phyloP scores from a whole-genome alignment of 306 rosid genomes.

The Corylus avellana region DNA sequence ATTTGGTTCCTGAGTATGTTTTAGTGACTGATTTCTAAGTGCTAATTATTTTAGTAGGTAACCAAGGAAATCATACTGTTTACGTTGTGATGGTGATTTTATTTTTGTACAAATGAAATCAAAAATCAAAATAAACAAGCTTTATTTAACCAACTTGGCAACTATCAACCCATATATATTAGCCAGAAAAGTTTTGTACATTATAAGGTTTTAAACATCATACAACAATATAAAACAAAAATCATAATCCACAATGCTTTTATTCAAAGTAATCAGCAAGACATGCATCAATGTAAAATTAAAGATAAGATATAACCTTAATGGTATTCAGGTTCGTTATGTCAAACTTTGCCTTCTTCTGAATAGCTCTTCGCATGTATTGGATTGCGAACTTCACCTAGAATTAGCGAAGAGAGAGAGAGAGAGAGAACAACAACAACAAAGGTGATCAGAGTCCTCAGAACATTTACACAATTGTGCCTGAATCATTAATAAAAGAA shows the following conservation, averaged over 20 bases:
- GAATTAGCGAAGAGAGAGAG: constrained; percentile 10
- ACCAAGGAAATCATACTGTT: neutral
- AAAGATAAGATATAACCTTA: constrained; percentile 50
- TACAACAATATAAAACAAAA: neutral
- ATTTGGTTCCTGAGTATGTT: neutral
- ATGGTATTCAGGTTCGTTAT: constrained; percentile 75
- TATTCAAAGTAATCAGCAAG: constrained; percentile 22
- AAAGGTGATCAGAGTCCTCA: neutral
- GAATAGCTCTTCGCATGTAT: constrained; percentile 85
- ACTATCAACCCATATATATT: neutral
- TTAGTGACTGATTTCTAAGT: neutral
- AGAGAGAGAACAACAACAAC: constrained; percentile 3
- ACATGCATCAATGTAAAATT: neutral
- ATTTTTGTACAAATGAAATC: neutral
- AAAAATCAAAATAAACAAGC: neutral
- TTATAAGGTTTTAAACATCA: neutral
- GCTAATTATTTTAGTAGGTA: too few relatives aligned
- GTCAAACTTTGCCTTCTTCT: constrained; percentile 96
- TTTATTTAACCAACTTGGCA: neutral
- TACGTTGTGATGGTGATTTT: neutral
- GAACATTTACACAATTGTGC: constrained; percentile 9
- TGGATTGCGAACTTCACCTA: constrained; percentile 95
- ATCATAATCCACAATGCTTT: neutral
- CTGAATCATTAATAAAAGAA: constrained; percentile 9
- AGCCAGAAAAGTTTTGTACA: neutral